These are phyloP conservation scores for Manihot esculenta DNA, from an alignment of 441 rosid genomes.

Conservation along the genomic window DNA sequence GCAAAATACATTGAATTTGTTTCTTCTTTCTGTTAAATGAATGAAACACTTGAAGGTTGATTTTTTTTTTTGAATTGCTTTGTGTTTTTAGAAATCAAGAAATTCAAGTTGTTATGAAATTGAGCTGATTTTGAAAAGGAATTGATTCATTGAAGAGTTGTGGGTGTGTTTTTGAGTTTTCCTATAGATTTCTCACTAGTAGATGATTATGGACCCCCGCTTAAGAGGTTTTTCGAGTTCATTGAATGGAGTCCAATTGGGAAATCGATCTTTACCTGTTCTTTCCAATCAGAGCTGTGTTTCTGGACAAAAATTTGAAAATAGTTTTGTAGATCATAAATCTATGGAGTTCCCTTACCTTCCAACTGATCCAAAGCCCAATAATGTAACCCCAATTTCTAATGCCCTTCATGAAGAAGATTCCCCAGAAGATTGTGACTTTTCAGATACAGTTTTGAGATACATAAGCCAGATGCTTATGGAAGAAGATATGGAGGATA, in stretches of 20 bases:
- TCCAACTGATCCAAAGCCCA: constrained; percentile 24
- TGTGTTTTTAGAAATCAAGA: constrained; percentile 1
- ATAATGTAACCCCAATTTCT: constrained; percentile 19
- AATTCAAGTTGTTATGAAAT: not conserved
- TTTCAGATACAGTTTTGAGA: constrained; percentile 48
- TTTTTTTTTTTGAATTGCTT: not conserved
- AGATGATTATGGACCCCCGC: constrained; percentile 47
- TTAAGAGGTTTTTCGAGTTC: constrained; percentile 35
- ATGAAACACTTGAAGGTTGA: not conserved
- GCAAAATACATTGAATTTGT: not conserved
- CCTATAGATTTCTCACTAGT: constrained; percentile 5
- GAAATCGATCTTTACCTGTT: constrained; percentile 29
- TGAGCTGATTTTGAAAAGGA: not conserved
- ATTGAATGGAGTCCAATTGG: constrained; percentile 31
- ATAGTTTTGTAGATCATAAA: constrained; percentile 9
- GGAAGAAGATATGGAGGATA: constrained; percentile 74
- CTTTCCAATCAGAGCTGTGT: constrained; percentile 36
- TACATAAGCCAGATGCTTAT: constrained; percentile 76
- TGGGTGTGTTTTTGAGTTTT: not conserved
- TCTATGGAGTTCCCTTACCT: constrained; percentile 21
- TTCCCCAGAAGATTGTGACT: constrained; percentile 45
- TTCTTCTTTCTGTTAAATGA: not conserved
- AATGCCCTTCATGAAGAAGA: constrained; percentile 32
- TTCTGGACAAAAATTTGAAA: constrained; percentile 33
- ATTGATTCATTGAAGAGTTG: not conserved